phyloP scores from a whole-genome alignment of 1,139 yeast genomes.

The Candida tetrigidarum region DNA sequence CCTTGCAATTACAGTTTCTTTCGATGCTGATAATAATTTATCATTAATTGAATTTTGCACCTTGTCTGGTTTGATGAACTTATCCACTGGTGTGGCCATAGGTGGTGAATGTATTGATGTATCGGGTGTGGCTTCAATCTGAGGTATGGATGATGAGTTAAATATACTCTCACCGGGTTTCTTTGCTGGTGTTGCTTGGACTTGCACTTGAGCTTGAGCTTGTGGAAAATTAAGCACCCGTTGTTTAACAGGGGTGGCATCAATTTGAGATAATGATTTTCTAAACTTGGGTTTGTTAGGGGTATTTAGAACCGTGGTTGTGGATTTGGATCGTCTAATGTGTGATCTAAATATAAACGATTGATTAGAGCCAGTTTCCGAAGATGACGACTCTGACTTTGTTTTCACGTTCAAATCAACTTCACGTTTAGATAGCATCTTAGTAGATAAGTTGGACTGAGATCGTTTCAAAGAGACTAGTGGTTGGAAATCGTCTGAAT shows the following conservation, averaged over 20 bases:
- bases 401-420: constrained; percentile 39
- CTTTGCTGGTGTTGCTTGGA: constrained; percentile 14
- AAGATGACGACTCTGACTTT: constrained; percentile 2
- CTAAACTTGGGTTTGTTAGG: constrained; percentile 24
- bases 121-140: constrained; percentile 33
- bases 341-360: constrained; percentile 32
- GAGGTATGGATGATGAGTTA: constrained; percentile 18
- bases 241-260: constrained; percentile 27
- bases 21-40: constrained; percentile 4
- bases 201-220: constrained; percentile 9
- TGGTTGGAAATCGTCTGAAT: constrained; percentile 29
- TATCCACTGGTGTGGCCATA: constrained; percentile 10
- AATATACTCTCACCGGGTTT: not conserved
- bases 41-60: constrained; percentile 6
- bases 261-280: constrained; percentile 29
- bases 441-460: constrained; percentile 43
- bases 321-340: constrained; percentile 26
- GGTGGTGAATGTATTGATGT: constrained; percentile 13
- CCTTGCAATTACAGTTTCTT: constrained; percentile 8
- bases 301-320: constrained; percentile 24
- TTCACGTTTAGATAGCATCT: constrained; percentile 47
- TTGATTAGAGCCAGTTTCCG: not conserved
- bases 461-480: constrained; percentile 43
- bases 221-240: constrained; percentile 3
- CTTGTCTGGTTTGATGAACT: constrained; percentile 8